Conservation (phyloP, 495 filamentous ascomycete genomes). For the Pseudomonodictys pantanalensis region DNA sequence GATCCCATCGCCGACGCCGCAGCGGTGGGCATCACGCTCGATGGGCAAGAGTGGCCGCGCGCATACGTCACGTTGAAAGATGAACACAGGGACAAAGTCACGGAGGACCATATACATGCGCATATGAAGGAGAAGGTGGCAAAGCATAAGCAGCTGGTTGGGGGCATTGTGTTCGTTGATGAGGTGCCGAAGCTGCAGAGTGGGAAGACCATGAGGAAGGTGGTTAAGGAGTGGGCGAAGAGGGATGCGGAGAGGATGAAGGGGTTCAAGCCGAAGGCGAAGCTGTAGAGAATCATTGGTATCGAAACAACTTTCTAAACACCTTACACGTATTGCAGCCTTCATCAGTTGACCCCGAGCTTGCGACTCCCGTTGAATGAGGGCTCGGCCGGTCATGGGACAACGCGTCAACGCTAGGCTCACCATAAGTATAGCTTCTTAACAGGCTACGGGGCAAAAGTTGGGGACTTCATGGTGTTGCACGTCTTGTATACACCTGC, state of each 20-base stretch:
- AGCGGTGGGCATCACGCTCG: conserved; percentile 37
- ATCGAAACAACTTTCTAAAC: not conserved
- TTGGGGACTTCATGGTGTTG: not conserved
- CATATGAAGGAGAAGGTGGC: conserved; percentile 39
- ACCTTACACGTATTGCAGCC: too few relatives aligned
- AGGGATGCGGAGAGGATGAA: conserved; percentile 32
- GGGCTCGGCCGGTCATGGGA: conserved; percentile 6
- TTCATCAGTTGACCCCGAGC: too few relatives aligned
- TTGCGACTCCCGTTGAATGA: too few relatives aligned
- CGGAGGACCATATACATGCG: conserved; percentile 33
- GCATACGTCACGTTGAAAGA: conserved; percentile 40
- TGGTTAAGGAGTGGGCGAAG: conserved; percentile 41
- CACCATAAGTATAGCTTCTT: not conserved
- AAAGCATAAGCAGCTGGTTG: conserved; percentile 41
- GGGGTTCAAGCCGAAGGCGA: conserved; percentile 24
- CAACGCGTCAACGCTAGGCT: conserved; percentile 4
- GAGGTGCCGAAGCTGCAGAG: conserved; percentile 40
- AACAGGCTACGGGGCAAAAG: not conserved
- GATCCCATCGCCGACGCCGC: conserved; percentile 45
- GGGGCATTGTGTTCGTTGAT: conserved; percentile 40
- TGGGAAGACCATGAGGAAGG: conserved; percentile 40
- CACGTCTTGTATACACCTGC: too few relatives aligned
- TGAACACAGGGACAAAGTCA: conserved; percentile 34
- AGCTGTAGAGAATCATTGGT: conserved; percentile 10
- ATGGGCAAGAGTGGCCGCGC: conserved; percentile 39